These are phyloP conservation scores for Chalciporus pseudorubinellus DNA, from an alignment of 768 basidiomycete species.

Conservation along the genomic window DNA sequence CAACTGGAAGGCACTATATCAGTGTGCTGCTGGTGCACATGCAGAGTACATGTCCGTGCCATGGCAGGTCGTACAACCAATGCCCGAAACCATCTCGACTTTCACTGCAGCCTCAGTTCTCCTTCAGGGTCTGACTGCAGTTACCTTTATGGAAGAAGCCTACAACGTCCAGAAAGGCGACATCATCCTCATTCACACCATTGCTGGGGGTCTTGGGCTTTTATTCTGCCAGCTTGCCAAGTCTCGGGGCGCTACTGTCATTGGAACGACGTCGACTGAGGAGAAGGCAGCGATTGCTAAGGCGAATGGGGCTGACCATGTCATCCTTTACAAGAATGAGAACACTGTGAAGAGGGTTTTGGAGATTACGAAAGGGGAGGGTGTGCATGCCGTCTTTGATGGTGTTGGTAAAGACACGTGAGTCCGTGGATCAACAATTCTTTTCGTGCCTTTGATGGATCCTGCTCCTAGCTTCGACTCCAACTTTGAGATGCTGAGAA, in stretches of 20 bases:
- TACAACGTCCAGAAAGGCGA: slow-evolving; percentile 82
- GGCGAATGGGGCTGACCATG: slow-evolving; percentile 78
- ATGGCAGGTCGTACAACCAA: slow-evolving; percentile 57
- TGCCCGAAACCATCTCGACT: slow-evolving; percentile 62
- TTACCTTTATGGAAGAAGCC: slow-evolving; percentile 79
- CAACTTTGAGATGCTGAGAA: slow-evolving; percentile 75
- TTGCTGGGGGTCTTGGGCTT: slow-evolving; percentile 86
- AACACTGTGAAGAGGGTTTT: slow-evolving; percentile 71
- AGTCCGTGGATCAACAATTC: slow-evolving; percentile 25
- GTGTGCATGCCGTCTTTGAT: slow-evolving; percentile 87
- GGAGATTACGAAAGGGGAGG: slow-evolving; percentile 73
- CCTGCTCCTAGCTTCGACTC: slow-evolving; percentile 57
- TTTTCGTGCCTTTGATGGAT: slow-evolving; percentile 2
- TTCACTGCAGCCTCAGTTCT: slow-evolving; percentile 63
- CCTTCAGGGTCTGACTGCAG: slow-evolving; percentile 76
- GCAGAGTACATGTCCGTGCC: slow-evolving; percentile 72
- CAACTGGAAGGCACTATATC: slow-evolving; percentile 19
- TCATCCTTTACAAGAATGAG: slow-evolving; percentile 77
- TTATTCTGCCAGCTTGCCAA: slow-evolving; percentile 67
- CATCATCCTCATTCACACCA: slow-evolving; percentile 80
- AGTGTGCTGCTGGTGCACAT: slow-evolving; percentile 49
- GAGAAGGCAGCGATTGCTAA: slow-evolving; percentile 84
- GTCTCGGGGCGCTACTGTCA: slow-evolving; percentile 78
- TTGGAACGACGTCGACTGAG: slow-evolving; percentile 85
- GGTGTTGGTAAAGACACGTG: slow-evolving; percentile 97